These are phyloP conservation scores for Aspergillus kassunensis DNA, from an alignment of 495 filamentous ascomycete genomes.

Conservation along the genomic window DNA sequence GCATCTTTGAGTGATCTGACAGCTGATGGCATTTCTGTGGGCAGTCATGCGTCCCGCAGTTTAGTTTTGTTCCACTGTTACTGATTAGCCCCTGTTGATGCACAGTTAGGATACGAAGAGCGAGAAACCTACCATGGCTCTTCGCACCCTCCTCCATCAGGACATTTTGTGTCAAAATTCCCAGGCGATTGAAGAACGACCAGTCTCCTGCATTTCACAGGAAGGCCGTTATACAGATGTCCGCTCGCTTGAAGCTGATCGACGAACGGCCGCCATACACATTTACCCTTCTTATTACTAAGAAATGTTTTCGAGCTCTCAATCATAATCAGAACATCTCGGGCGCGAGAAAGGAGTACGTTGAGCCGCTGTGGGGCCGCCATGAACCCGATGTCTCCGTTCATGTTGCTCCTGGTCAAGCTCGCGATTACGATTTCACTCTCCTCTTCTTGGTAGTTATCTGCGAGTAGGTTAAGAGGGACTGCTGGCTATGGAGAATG, in stretches of 20 bases:
- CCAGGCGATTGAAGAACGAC: slow-evolving; percentile 40
- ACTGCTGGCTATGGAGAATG: neutral
- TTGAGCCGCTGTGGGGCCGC: slow-evolving; percentile 62
- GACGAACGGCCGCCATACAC: slow-evolving; percentile 57
- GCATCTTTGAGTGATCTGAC: slow-evolving; percentile 61
- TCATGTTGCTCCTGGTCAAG: slow-evolving; percentile 62
- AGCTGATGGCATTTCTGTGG: slow-evolving; percentile 60
- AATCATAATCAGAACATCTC: slow-evolving; percentile 64
- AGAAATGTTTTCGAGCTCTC: slow-evolving; percentile 68
- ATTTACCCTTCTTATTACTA: slow-evolving; percentile 54
- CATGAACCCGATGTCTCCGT: slow-evolving; percentile 73
- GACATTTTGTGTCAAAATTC: slow-evolving; percentile 59
- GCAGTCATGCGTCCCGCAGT: slow-evolving; percentile 61
- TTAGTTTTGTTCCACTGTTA: slow-evolving; percentile 50
- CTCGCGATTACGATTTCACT: slow-evolving; percentile 68
- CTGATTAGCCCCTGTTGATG: neutral
- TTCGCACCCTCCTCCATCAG: slow-evolving; percentile 70
- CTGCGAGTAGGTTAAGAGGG: slow-evolving; percentile 25
- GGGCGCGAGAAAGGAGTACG: slow-evolving; percentile 67
- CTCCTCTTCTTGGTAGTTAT: slow-evolving; percentile 82
- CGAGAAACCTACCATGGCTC: slow-evolving; percentile 60
- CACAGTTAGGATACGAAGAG: neutral
- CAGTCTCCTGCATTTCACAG: slow-evolving; percentile 57
- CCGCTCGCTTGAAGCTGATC: slow-evolving; percentile 49
- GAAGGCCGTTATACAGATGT: slow-evolving; percentile 66